Conservation (phyloP, 768 basidiomycete genomes). For the Termitomyces sp. region DNA sequence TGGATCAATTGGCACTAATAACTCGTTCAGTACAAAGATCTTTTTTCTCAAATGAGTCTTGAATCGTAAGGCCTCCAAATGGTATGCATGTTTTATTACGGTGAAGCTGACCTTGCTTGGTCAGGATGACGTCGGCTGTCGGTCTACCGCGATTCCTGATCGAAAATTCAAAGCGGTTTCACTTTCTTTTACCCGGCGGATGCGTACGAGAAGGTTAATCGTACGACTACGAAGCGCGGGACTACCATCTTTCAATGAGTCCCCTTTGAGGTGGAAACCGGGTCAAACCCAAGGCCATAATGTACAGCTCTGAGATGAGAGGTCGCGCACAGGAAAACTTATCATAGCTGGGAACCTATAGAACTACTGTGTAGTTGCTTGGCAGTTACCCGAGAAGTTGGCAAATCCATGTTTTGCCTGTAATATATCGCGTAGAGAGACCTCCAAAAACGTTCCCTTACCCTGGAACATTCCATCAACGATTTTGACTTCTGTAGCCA, state of each 20-base stretch:
- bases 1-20: background rate
- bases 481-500: too few species aligned
- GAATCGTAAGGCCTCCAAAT: constrained; percentile 35
- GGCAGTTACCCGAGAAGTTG: background rate
- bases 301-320: background rate
- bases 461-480: too few species aligned
- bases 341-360: background rate
- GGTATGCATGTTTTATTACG: background rate
- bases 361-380: background rate
- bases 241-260: background rate
- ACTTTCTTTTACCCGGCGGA: constrained; percentile 50
- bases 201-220: constrained; percentile 30
- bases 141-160: constrained; percentile 47
- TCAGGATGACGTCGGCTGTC: constrained; percentile 38
- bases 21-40: constrained; percentile 40
- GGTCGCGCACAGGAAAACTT: background rate
- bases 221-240: background rate
- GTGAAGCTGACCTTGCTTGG: background rate
- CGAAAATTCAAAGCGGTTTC: constrained; percentile 42
- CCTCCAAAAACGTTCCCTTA: too few species aligned
- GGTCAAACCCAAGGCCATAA: background rate
- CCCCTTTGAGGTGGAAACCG: background rate
- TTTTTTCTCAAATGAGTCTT: constrained; percentile 46
- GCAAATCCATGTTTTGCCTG: too few species aligned
- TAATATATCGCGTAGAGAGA: too few species aligned